phyloP scores from a whole-genome alignment of 176 grass and related monocot species.

The Avena atlantica region DNA sequence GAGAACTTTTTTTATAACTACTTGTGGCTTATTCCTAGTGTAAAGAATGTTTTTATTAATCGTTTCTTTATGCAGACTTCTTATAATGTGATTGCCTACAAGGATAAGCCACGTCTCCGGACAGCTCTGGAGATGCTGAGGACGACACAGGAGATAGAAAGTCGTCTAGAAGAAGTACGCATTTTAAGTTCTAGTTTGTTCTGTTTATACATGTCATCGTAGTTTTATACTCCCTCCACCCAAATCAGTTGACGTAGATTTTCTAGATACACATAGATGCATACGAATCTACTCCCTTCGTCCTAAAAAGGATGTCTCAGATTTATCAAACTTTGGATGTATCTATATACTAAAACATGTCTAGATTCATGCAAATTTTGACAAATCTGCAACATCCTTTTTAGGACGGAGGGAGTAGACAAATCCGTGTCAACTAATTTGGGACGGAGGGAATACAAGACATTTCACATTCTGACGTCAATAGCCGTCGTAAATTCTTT shows the following conservation, averaged over 20 bases:
- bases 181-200: slow-evolving; percentile 12
- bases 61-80: slow-evolving; percentile 56
- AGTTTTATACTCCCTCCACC: background rate
- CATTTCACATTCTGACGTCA: background rate
- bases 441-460: background rate
- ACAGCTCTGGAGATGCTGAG: slow-evolving; percentile 81
- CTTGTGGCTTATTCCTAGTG: background rate
- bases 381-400: too few relatives aligned
- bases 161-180: slow-evolving; percentile 69
- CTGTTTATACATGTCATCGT: background rate
- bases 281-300: too few relatives aligned
- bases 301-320: too few relatives aligned
- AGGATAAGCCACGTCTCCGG: slow-evolving; percentile 77
- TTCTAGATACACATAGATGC: too few relatives aligned
- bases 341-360: too few relatives aligned
- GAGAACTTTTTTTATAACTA: background rate
- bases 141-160: slow-evolving; percentile 84
- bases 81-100: slow-evolving; percentile 89
- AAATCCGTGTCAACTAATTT: too few relatives aligned
- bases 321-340: too few relatives aligned
- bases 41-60: slow-evolving; percentile 27
- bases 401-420: too few relatives aligned
- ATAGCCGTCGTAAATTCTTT: background rate
- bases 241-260: too few relatives aligned
- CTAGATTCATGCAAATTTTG: too few relatives aligned